These are phyloP conservation scores for Hevea brasiliensis DNA, from an alignment of 345 rosid genomes.

Conservation along the genomic window DNA sequence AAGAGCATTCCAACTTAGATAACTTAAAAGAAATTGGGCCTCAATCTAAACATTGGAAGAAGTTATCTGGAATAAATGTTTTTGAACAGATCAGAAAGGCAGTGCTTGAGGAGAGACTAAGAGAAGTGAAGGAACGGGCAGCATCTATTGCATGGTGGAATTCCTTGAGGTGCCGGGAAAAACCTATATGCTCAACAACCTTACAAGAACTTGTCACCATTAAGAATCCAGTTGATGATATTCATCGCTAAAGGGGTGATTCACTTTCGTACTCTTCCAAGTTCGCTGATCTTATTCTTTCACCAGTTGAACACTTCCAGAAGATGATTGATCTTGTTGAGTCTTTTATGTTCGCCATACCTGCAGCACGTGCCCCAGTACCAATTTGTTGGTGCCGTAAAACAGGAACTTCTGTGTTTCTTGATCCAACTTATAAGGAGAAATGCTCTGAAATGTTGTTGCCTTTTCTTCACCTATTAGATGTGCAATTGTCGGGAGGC, in stretches of 20 bases:
- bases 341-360: constrained; percentile 90
- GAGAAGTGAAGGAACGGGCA: constrained; percentile 73
- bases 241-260: constrained; percentile 51
- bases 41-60: constrained; percentile 32
- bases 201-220: constrained; percentile 55
- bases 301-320: constrained; percentile 85
- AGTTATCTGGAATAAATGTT: constrained; percentile 62
- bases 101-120: constrained; percentile 66
- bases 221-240: constrained; percentile 60
- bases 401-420: constrained; percentile 55
- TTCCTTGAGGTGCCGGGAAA: constrained; percentile 87
- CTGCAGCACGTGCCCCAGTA: constrained; percentile 81
- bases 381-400: constrained; percentile 91
- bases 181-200: constrained; percentile 78
- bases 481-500: constrained; percentile 94
- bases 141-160: constrained; percentile 98
- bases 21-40: constrained; percentile 42
- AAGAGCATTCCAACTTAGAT: constrained; percentile 44
- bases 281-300: constrained; percentile 79
- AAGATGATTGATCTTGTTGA: constrained; percentile 76
- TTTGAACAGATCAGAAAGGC: constrained; percentile 86
- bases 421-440: constrained; percentile 55
- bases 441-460: constrained; percentile 64
- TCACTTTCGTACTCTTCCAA: constrained; percentile 58
- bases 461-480: constrained; percentile 84